phyloP scores from a whole-genome alignment of 345 rosid genomes.

The Fremontodendron californicum region DNA sequence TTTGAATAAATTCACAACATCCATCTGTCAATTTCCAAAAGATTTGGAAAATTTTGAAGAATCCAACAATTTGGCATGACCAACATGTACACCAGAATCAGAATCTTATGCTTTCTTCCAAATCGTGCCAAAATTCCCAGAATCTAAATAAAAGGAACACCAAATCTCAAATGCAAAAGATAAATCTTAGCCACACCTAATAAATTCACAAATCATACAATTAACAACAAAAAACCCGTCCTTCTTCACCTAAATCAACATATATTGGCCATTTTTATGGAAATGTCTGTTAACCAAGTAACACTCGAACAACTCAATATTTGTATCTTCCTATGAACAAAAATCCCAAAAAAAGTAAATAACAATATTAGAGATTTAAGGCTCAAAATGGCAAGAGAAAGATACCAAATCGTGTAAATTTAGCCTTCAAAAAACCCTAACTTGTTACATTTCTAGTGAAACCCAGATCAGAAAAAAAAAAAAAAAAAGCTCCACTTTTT shows the following conservation, averaged over 20 bases:
- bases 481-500: neutral
- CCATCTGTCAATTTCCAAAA: conserved; percentile 1
- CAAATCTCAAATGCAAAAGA: conserved; percentile 3
- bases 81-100: conserved; percentile 1
- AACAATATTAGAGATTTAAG: neutral
- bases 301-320: neutral
- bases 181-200: neutral
- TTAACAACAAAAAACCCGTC: neutral
- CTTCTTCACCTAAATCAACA: neutral
- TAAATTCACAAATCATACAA: neutral
- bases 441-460: neutral
- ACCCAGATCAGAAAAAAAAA: neutral
- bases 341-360: conserved; percentile 4
- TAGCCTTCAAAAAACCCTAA: neutral
- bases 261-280: neutral
- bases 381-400: neutral
- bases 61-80: neutral
- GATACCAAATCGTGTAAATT: neutral
- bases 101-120: neutral
- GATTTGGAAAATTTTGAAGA: conserved; percentile 15
- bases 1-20: conserved; percentile 7
- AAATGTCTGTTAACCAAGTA: neutral
- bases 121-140: neutral
- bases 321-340: neutral
- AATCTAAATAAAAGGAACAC: neutral